A percentile compares a stretch with the other conserved stretches of the same genome.
Evolutionary conservation across 768 basidiomycete genomes (phyloP).

Genomic region (Nidularia pulvinata): DNA sequence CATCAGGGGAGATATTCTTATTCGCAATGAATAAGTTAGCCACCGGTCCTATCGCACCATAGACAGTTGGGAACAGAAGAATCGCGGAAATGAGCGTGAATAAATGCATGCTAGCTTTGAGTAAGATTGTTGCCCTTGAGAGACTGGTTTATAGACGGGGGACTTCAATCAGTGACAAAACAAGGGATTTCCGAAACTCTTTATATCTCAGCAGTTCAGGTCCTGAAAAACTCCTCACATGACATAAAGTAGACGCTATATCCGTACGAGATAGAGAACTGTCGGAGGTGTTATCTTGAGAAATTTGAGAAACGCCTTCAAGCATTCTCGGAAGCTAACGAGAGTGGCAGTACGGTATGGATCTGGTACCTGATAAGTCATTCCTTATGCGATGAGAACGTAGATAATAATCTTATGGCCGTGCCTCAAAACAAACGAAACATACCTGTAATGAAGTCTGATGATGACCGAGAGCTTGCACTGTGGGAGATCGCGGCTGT

Average conservation of each 20-base stretch:
- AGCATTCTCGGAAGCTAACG: background rate
- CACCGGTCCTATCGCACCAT: constrained; percentile 22
- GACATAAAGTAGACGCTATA: background rate
- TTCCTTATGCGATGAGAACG: background rate
- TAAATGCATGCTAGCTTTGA: constrained; percentile 2
- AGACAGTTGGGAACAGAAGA: constrained; percentile 5
- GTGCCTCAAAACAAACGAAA: background rate
- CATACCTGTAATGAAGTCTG: background rate
- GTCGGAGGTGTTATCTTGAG: background rate
- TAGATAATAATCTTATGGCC: background rate
- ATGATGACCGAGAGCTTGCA: background rate
- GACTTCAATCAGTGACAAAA: background rate
- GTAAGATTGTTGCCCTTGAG: background rate
- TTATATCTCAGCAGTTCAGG: background rate
- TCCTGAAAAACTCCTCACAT: background rate
- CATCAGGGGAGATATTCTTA: constrained; percentile 48
- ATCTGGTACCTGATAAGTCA: background rate
- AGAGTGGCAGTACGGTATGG: background rate
- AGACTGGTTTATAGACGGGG: too few species aligned
- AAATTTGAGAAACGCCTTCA: background rate
- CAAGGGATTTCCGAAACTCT: background rate
- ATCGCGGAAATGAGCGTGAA: background rate
- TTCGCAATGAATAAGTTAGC: constrained; percentile 39
- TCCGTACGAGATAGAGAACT: background rate
- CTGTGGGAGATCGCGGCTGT: background rate